Evolutionary conservation across 148 eudicot species (phyloP).

Genomic region (Euryodendron excelsum): DNA sequence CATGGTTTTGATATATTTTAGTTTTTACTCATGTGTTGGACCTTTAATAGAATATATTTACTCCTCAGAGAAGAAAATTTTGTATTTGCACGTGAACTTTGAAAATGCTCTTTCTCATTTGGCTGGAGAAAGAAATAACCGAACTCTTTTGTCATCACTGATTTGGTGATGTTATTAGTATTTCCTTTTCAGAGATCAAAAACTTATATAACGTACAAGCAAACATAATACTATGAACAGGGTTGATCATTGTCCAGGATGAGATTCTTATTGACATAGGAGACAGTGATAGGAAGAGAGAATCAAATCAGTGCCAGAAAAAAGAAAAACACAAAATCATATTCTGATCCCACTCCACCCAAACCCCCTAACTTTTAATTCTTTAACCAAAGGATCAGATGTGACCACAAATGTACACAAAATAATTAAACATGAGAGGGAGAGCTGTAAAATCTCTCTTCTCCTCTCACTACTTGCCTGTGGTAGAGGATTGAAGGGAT

Average conservation of each 20-base stretch:
- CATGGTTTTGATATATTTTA: neutral
- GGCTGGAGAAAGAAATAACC: neutral
- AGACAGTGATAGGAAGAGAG: constrained; percentile 27
- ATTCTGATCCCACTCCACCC: too few species aligned
- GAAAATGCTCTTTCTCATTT: neutral
- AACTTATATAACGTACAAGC: neutral
- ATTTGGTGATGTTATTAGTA: neutral
- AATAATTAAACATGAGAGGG: constrained; percentile 14
- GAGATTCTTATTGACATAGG: constrained; percentile 41
- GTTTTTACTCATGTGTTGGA: neutral
- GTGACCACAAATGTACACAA: constrained; percentile 41
- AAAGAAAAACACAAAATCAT: constrained; percentile 34
- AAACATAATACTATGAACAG: neutral
- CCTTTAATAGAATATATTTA: neutral
- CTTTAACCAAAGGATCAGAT: constrained; percentile 40
- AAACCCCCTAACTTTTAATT: constrained; percentile 31
- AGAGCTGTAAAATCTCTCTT: constrained; percentile 22
- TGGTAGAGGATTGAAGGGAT: constrained; percentile 25
- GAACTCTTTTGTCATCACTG: neutral
- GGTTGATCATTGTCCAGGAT: constrained; percentile 13
- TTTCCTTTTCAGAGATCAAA: neutral
- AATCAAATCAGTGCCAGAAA: constrained; percentile 35
- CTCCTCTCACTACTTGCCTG: constrained; percentile 9
- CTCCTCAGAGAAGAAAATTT: neutral
- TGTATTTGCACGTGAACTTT: neutral